Evolutionary conservation across 2,329 filamentous ascomycete genomes (phyloP), one percentile per base, ranked within the genome.

Genomic region (Ophiostoma populinum): DNA sequence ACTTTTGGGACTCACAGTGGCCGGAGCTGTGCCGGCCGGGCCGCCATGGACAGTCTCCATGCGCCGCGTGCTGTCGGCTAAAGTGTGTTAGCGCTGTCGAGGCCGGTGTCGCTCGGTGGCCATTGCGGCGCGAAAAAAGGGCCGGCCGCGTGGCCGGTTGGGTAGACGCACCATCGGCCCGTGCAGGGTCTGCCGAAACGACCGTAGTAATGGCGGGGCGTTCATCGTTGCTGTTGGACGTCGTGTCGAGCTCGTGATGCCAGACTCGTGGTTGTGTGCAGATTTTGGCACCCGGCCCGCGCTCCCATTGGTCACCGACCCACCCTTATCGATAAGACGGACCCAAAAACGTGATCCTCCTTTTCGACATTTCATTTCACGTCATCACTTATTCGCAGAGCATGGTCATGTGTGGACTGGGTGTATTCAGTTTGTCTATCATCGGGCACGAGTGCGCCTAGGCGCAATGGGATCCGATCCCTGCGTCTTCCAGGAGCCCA

Each of bases 191-290:
- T 46, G 47, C 49, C 50, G 49, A 30, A 52, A 39, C 38, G 53
- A 51, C 47, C 52, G 45, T 53, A 55, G 44, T 53, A 55, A 49
- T 42, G 51, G 48, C 34, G 50, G 48, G 37, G 48, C 40, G 40
- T 48, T 52, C 51, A 55, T 55, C 40, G 46, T 47, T 49, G 48
- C 44, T 19, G 24, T 35, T 33, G 38, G 40, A 24, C 24, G 27
- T 34, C 24, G 32, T 16, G 17, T 22, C 20, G 30, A 32, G 30
- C 30, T 32, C 30, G 30, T 32, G 30, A 32, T 32, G n/a, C 20
- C 13, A 13, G 7, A 21, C 11, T 31, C 7, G 17, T 18, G 26
- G 24, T 27, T 18, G 20, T 30, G 12, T 31, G 29, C 30, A 32
- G 20, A 32, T 16, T 32, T 31, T 32, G 21, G 30, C 19, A 19